A percentile compares a stretch with the other conserved stretches of the same genome.
phyloP scores from a whole-genome alignment of 768 basidiomycete species.

The Boletellus emodensis region DNA sequence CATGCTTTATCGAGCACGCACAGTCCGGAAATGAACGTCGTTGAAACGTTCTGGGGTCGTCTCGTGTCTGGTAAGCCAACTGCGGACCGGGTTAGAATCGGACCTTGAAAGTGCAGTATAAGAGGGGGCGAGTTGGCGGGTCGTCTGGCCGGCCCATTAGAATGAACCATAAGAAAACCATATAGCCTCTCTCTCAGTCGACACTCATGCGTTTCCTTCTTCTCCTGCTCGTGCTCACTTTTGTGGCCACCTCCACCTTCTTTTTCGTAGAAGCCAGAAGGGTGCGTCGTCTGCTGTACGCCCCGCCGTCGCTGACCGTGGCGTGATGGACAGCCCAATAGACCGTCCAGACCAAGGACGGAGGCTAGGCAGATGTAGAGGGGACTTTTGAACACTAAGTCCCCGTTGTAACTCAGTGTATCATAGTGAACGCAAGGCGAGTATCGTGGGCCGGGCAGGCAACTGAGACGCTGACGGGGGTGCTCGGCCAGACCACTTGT shows the following conservation, averaged over 20 bases:
- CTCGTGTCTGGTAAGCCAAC: constrained; percentile 15
- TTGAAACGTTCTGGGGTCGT: constrained; percentile 23
- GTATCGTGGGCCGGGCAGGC: neutral
- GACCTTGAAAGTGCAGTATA: constrained; percentile 25
- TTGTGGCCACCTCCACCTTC: constrained; percentile 27
- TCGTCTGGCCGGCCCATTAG: constrained; percentile 22
- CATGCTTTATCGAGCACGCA: constrained; percentile 1
- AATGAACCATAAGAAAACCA: constrained; percentile 26
- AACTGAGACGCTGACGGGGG: neutral
- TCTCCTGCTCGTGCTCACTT: constrained; percentile 27
- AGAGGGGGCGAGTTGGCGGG: constrained; percentile 10
- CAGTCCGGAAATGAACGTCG: constrained; percentile 22
- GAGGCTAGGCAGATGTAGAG: constrained; percentile 4
- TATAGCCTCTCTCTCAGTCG: neutral
- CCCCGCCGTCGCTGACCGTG: constrained; percentile 4
- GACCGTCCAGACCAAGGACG: constrained; percentile 12
- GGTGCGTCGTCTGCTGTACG: constrained; percentile 14
- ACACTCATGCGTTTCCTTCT: constrained; percentile 26
- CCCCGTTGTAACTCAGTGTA: constrained; percentile 21
- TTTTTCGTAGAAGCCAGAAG: constrained; percentile 28
- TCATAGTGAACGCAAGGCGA: constrained; percentile 18
- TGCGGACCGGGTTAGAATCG: constrained; percentile 6
- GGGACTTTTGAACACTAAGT: constrained; percentile 29
- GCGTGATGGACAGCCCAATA: constrained; percentile 15
- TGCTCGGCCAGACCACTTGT: constrained; percentile 7